Base-by-base conservation (phyloP, 805 yeast species). In the Candida glaebosa region DNA sequence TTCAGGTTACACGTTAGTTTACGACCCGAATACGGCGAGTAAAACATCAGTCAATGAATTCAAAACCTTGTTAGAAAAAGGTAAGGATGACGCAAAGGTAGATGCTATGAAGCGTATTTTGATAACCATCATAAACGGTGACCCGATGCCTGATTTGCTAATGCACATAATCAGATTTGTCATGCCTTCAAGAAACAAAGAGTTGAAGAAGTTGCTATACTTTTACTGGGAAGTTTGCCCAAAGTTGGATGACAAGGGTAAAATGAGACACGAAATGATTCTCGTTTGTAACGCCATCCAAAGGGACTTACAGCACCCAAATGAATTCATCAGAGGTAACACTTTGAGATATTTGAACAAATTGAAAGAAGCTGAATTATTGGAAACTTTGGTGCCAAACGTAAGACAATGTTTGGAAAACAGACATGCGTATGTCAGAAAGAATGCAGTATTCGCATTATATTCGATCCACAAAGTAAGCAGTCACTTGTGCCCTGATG, bases 191-290 rank as follows among this genome's bases (percentile, higher is more conserved):
- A 86, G 76, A 57, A 81, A 83, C 67, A 95, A 93, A 67, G 86
- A 82, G 55, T 79, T 95, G 65, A 93, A 93, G 75, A 93, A 90
- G 65, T 74, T 93, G 59, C 73, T 95, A 49, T 93, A 91, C 58
- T 87, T 88, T 56, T 93, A 93, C 71, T 93, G 98, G 98, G 99
- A 93, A 65, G 87, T 91, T 42, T 95, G 96, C 60, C 95, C 96
- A 42, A 95, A 95, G 67, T 72, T 84, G 50, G 95, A 88, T 53
- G 72, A 75, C 28, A 84, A 84, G 40, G 98, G 98, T 3, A 88
- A 87, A 63, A 78, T 95, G 75, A 87, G 87, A 68, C 98, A 91
- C 63, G 99, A 93, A 69, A 93, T 93, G 98, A 91, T 95, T 65
- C 79, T 93, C 49, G 98, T 91, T 38, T 93, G 98, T 71, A 95